Evolutionary conservation across 257 asterid genomes (phyloP), one percentile per base, ranked within the genome.

Genomic region (Nemophila menziesii): DNA sequence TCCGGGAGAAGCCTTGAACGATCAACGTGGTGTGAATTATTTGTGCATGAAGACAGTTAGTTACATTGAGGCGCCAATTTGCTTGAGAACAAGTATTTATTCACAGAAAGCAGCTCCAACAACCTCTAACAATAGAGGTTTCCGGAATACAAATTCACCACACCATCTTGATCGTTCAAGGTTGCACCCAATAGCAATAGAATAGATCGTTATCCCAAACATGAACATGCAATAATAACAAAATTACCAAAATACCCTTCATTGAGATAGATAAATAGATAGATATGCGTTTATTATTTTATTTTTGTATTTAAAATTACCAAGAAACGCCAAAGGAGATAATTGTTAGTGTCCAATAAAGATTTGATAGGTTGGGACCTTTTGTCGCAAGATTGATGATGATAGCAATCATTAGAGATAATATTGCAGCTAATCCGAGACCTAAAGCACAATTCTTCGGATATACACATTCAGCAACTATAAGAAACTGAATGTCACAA

Each of bases 1-100:
- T 84, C 92, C 0, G 98, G 98, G 10, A n/a, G 98, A 95, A 22
- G 94, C 98, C 11, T 79, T 85, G 23, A 90, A 90, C 11, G 92
- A 79, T 33, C 93, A 81, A 53, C 94, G 77, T 19, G 86, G 92
- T 2, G 89, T 74, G 20, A 93, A 85, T 67, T 75, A 60, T 66
- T 81, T 40, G 96, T 80, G 64, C 98, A 78, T 22, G 93, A 78
- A 69, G 98, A 84, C 62, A 89, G 96, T 17, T 90, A 90, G 58
- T n/a, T n/a, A n/a, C n/a, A n/a, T 55, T 57, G 67, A 78, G 94
- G 63, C 86, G 93, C 50, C 92, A 76, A 51, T 64, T 78, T 13
- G 62, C 69, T 4, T 87, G 57, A 21, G 22, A 41, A 29, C 9
- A 2, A 5, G 36, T 7, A n/a, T 13, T 29, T 29, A 2, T 29